Percentiles rank a stretch among this genome's conserved stretches.
These are phyloP conservation scores for Spirogloea muscicola DNA, from an alignment of 139 green algal genomes.

Conservation along the genomic window DNA sequence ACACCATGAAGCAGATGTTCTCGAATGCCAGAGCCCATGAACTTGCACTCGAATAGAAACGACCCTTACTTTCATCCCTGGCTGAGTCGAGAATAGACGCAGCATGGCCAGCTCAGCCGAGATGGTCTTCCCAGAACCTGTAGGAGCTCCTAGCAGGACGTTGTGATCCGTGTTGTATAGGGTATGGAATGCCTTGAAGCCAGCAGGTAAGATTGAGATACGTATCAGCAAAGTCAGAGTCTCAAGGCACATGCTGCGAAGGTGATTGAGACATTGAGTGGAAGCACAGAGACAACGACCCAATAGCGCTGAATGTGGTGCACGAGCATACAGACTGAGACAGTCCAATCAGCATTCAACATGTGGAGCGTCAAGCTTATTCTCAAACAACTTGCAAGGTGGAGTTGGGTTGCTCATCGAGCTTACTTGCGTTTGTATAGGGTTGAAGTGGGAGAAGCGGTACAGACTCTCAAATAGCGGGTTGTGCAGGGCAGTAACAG, in stretches of 20 bases:
- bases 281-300: not conserved
- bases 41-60: not conserved
- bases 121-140: conserved; percentile 89
- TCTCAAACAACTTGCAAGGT: too few relatives aligned
- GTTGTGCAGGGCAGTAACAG: conserved; percentile 73
- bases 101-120: conserved; percentile 89
- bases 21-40: not conserved
- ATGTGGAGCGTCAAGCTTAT: too few relatives aligned
- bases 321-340: too few relatives aligned
- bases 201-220: too few relatives aligned
- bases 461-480: conserved; percentile 72
- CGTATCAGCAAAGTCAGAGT: too few relatives aligned
- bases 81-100: conserved; percentile 63
- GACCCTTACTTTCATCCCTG: conserved; percentile 44
- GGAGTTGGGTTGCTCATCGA: too few relatives aligned
- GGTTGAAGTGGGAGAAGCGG: conserved; percentile 96
- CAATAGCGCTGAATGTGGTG: too few relatives aligned
- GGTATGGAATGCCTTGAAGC: conserved; percentile 93
- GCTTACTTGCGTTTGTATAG: conserved; percentile 84
- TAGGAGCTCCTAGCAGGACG: conserved; percentile 92
- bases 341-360: too few relatives aligned
- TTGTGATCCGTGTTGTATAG: conserved; percentile 94
- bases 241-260: too few relatives aligned
- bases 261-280: too few relatives aligned
- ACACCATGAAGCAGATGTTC: too few relatives aligned